phyloP scores from a whole-genome alignment of 2,329 filamentous ascomycete species.

The Sporothrix euskadiensis region DNA sequence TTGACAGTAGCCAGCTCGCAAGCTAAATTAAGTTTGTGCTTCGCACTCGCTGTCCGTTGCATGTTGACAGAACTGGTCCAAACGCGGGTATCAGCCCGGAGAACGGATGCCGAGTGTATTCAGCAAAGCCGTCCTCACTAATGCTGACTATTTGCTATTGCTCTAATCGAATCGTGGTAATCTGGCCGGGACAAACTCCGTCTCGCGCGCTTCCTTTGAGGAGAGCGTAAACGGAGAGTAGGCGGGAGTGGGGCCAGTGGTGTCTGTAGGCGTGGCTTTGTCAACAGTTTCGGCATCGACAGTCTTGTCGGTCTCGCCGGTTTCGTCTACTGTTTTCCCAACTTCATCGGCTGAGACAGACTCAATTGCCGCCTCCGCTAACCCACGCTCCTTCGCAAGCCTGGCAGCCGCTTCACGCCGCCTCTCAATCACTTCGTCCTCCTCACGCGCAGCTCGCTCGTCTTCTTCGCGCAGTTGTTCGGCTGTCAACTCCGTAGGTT shows the following conservation, averaged over 20 bases:
- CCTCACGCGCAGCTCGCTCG: constrained; percentile 51
- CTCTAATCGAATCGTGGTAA: constrained; percentile 52
- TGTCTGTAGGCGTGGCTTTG: background rate
- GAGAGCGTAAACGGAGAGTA: background rate
- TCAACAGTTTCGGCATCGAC: background rate
- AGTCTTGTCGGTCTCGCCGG: background rate
- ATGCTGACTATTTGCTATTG: background rate
- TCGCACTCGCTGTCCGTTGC: no score
- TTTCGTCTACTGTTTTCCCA: background rate
- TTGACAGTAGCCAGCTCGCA: background rate
- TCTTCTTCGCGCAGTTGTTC: constrained; percentile 58
- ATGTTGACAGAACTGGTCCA: background rate
- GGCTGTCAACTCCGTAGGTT: constrained; percentile 45
- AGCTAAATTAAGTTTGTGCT: background rate
- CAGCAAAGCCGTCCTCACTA: background rate
- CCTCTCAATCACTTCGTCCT: constrained; percentile 55
- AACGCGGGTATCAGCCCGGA: background rate
- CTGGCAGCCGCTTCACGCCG: constrained; percentile 55
- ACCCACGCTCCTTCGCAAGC: constrained; percentile 53
- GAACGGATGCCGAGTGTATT: background rate
- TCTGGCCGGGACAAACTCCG: constrained; percentile 58
- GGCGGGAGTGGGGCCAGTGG: background rate
- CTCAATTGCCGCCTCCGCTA: constrained; percentile 37
- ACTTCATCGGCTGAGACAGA: background rate
- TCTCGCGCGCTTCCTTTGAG: constrained; percentile 18